Evolutionary conservation across 257 asterid species (phyloP).

Genomic region (Vinca minor): DNA sequence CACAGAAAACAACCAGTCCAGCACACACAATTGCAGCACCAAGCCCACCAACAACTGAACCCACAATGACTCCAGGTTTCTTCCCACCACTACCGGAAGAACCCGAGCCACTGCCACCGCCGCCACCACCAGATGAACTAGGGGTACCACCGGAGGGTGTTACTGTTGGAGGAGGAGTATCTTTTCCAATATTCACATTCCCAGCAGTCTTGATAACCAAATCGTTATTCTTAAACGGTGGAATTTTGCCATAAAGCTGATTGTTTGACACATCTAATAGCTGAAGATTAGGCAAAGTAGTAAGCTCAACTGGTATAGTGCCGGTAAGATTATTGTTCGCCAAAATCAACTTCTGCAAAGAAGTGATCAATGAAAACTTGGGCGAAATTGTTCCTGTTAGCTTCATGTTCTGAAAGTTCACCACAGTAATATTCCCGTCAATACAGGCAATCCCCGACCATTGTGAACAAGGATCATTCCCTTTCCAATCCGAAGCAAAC

Average conservation of each 20-base stretch:
- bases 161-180: constrained; percentile 37
- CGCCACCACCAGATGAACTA: constrained; percentile 11
- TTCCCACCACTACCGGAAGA: constrained; percentile 19
- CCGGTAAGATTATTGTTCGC: constrained; percentile 50
- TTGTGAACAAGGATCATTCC: constrained; percentile 48
- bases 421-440: constrained; percentile 37
- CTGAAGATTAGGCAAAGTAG: constrained; percentile 37
- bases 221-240: constrained; percentile 27
- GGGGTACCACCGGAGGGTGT: constrained; percentile 16
- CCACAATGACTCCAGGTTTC: constrained; percentile 50
- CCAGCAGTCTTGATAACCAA: constrained; percentile 37
- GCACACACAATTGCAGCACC: constrained; percentile 36
- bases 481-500: constrained; percentile 55
- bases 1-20: constrained; percentile 37
- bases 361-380: constrained; percentile 31
- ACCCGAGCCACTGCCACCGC: constrained; percentile 16
- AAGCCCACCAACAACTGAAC: constrained; percentile 57
- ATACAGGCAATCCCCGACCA: constrained; percentile 58
- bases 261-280: constrained; percentile 57
- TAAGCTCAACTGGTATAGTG: constrained; percentile 52
- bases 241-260: constrained; percentile 50
- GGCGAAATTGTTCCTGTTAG: constrained; percentile 60
- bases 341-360: constrained; percentile 46
- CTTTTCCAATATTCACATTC: constrained; percentile 55
- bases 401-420: constrained; percentile 47